A percentile compares a stretch with the other conserved stretches of the same genome.
phyloP scores from a whole-genome alignment of 2,329 filamentous ascomycete genomes.

The Dothidotthia symphoricarpi region DNA sequence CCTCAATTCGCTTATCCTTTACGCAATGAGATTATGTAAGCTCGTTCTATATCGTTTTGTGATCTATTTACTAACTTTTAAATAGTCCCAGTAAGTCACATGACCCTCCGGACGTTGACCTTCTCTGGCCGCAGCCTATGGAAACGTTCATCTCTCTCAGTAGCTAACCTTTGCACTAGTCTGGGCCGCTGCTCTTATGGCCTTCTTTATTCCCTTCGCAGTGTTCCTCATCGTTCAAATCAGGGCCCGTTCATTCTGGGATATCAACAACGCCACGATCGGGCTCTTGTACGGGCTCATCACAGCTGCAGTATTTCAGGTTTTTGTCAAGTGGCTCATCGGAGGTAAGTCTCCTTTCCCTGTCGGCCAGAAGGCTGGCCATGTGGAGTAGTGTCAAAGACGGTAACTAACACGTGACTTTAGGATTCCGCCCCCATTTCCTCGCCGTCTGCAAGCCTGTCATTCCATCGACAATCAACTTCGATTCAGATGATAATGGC shows the following conservation, averaged over 20 bases:
- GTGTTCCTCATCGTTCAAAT: constrained; percentile 67
- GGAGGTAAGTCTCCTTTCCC: constrained; percentile 63
- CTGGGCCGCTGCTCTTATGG: constrained; percentile 66
- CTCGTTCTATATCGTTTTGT: no score
- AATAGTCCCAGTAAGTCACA: no score
- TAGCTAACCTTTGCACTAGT: no score
- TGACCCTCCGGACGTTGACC: no score
- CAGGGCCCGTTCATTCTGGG: constrained; percentile 54
- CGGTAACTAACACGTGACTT: no score
- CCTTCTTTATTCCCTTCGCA: constrained; percentile 62
- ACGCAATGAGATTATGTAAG: constrained; percentile 63
- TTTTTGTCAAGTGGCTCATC: constrained; percentile 73
- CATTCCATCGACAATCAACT: constrained; percentile 42
- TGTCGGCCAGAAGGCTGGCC: no score
- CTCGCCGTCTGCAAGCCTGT: constrained; percentile 67
- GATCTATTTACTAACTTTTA: no score
- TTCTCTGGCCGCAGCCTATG: no score
- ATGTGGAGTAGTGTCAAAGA: no score
- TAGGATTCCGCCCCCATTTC: constrained; percentile 59
- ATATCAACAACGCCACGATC: constrained; percentile 66
- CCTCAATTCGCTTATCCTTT: constrained; percentile 70
- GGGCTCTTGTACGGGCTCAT: constrained; percentile 70
- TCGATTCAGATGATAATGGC: constrained; percentile 16
- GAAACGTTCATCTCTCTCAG: no score
- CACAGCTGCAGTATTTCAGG: constrained; percentile 70